phyloP scores from a whole-genome alignment of 306 rosid species.

The Morella rubra region DNA sequence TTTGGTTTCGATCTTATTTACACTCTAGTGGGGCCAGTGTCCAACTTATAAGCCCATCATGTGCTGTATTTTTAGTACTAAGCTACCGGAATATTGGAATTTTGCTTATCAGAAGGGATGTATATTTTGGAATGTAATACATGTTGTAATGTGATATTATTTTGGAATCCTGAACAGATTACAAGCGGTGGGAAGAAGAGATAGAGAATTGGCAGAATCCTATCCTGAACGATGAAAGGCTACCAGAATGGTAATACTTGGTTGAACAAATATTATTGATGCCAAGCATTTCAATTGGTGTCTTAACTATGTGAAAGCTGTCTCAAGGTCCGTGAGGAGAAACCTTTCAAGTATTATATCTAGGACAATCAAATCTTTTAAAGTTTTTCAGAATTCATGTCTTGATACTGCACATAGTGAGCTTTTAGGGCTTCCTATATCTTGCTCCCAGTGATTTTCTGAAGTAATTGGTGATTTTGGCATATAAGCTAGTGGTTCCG shows the following conservation, averaged over 20 bases:
- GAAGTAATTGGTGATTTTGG: background rate
- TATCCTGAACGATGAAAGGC: constrained; percentile 68
- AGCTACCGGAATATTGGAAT: background rate
- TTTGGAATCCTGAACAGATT: constrained; percentile 55
- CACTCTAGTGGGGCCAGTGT: constrained; percentile 22
- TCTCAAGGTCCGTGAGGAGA: background rate
- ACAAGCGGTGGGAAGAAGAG: constrained; percentile 96
- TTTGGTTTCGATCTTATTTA: constrained; percentile 19
- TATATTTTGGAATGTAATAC: constrained; percentile 10
- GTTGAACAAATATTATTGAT: constrained; percentile 4
- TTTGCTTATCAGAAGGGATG: background rate
- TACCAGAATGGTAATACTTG: constrained; percentile 84
- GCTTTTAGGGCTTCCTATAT: background rate
- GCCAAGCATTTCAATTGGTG: background rate
- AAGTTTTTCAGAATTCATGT: background rate
- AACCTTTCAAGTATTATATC: background rate
- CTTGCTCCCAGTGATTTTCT: background rate
- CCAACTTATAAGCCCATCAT: constrained; percentile 15
- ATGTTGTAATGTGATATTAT: constrained; percentile 23
- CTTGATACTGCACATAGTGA: background rate
- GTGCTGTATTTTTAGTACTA: constrained; percentile 2
- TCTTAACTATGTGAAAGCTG: background rate
- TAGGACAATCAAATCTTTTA: background rate
- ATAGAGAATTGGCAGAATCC: constrained; percentile 93
- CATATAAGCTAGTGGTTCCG: constrained; percentile 3